Evolutionary conservation across 225 moss, liverwort and hornwort genomes (phyloP), one percentile per base, ranked within the genome.

Genomic region (Bryoerythrophyllum caledonicum): DNA sequence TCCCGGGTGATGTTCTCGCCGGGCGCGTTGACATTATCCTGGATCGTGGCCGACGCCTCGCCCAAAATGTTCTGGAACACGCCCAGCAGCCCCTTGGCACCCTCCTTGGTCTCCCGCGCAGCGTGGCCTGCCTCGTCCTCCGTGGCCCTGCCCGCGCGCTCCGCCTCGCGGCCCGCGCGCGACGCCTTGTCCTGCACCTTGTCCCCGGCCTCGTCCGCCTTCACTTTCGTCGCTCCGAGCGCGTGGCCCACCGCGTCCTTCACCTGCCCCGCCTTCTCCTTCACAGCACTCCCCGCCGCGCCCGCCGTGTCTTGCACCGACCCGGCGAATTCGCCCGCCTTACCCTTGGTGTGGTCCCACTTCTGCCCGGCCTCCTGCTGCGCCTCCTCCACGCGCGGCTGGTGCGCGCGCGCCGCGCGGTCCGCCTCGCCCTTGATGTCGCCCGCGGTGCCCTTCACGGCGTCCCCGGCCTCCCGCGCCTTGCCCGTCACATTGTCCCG

Each of bases 351-450:
- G 0, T 25, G 1, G 0, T 34, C 83, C 40, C 65, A 70, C 16
- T 59, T 62, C 34, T 78, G 53, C 4, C 78, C 86, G 2, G 81
- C 69, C 9, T 81, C 81, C 10, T 43, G 30, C 65, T 83, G 78
- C 1, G 83, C 81, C 16, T 12, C 73, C 0, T 86, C 83, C 5
- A 83, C 86, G 0, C 34, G n/a, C 5, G 76, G 71, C 59, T 86
- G 83, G 14, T 55, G 65, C 0, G 72, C 78, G 5, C 76, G 16
- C 3, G 83, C 83, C 7, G 76, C 73, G 24, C 57, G 25, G 12
- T 62, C 83, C 2, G 86, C 86, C 26, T 86, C 60, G 34, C 69
- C 34, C 82, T 83, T 86, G 7, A 86, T 80, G 4, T 86, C 86
- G 5, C 74, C 82, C 58, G 82, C 74, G 6, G 82, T 78, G 7